A percentile compares a stretch with the other conserved stretches of the same genome.
Evolutionary conservation across 148 eudicot genomes (phyloP).

Genomic region (Simmondsia chinensis): DNA sequence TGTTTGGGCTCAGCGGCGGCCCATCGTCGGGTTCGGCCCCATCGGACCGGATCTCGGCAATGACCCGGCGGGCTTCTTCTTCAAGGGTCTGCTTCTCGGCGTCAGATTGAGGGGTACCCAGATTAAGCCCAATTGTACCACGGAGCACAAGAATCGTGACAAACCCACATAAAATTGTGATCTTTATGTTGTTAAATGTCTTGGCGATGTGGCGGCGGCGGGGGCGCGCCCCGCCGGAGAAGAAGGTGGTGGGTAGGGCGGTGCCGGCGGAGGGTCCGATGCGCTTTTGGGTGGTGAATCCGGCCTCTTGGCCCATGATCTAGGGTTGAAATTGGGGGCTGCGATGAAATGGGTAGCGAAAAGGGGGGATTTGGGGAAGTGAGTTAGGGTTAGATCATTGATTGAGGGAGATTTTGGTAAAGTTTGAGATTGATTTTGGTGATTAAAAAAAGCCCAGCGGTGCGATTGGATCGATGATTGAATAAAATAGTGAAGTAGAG

Average conservation of each 20-base stretch:
- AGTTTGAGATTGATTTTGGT: too few species aligned
- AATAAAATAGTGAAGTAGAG: too few species aligned
- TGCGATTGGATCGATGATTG: too few species aligned
- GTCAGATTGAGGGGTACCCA: slow-evolving; percentile 10
- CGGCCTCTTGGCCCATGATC: slow-evolving; percentile 26
- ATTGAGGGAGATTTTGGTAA: too few species aligned
- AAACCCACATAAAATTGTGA: slow-evolving; percentile 41
- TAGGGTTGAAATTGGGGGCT: neutral
- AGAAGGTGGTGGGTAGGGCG: slow-evolving; percentile 21
- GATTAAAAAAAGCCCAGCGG: too few species aligned
- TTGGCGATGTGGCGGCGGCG: slow-evolving; percentile 36
- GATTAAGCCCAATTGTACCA: slow-evolving; percentile 53
- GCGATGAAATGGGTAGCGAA: too few species aligned
- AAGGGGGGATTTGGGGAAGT: too few species aligned
- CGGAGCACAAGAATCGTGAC: slow-evolving; percentile 51
- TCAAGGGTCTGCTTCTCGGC: slow-evolving; percentile 13
- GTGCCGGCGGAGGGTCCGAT: slow-evolving; percentile 1
- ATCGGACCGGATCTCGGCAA: slow-evolving; percentile 47
- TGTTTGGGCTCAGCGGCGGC: slow-evolving; percentile 15
- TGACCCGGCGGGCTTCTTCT: slow-evolving; percentile 36
- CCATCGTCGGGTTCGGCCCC: slow-evolving; percentile 22
- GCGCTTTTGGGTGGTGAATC: slow-evolving; percentile 31
- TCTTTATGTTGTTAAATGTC: slow-evolving; percentile 33
- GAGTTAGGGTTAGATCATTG: too few species aligned
- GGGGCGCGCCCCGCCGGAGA: slow-evolving; percentile 5